These are phyloP conservation scores for Scheffersomyces quercinus DNA, from an alignment of 1,139 yeast species.

Conservation along the genomic window DNA sequence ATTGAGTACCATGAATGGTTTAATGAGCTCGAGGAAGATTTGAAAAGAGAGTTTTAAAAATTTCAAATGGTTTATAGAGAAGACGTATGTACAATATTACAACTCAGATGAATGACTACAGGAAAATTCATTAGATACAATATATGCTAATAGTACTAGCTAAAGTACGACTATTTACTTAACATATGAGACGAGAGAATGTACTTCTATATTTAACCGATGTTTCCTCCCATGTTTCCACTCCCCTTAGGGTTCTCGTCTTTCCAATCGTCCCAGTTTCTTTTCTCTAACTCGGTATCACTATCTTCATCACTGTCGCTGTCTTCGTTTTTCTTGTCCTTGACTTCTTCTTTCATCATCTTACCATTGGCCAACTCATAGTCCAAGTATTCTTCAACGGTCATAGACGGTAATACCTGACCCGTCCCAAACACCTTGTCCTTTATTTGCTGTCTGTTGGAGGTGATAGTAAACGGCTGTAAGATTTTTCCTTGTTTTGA, in stretches of 20 bases:
- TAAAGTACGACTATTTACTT: too few relatives aligned
- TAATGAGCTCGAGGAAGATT: constrained; percentile 29
- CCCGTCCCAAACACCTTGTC: constrained; percentile 86
- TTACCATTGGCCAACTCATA: constrained; percentile 85
- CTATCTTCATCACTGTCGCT: constrained; percentile 39
- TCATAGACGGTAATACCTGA: constrained; percentile 89
- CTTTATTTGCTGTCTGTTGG: constrained; percentile 56
- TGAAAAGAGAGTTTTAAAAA: constrained; percentile 9
- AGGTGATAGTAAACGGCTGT: constrained; percentile 80
- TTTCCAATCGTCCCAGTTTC: constrained; percentile 92
- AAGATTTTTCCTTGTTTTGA: constrained; percentile 74
- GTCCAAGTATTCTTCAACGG: constrained; percentile 88
- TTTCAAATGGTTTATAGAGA: not conserved
- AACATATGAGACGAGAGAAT: too few relatives aligned
- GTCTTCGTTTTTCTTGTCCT: constrained; percentile 22
- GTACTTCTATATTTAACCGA: constrained; percentile 48
- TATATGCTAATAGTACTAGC: too few relatives aligned
- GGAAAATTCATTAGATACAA: too few relatives aligned
- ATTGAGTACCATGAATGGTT: constrained; percentile 39
- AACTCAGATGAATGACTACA: not conserved
- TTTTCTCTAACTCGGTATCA: constrained; percentile 55
- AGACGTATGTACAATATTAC: not conserved
- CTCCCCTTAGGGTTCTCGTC: constrained; percentile 86
- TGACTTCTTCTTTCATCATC: constrained; percentile 56
- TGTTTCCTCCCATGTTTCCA: constrained; percentile 79